phyloP scores from a whole-genome alignment of 805 yeast species.

The Lipomyces spencermartinsiae region DNA sequence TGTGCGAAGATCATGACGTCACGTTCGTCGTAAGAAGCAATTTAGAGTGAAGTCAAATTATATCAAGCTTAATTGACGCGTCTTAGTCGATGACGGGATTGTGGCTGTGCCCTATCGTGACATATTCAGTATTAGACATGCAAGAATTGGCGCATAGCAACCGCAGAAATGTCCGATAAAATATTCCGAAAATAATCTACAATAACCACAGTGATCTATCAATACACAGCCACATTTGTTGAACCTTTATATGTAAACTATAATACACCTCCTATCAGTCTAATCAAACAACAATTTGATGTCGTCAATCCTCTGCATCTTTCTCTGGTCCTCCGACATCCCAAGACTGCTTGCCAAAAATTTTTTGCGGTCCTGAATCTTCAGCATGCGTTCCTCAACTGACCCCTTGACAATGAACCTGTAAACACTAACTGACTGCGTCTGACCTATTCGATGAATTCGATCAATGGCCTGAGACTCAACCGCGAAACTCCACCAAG shows the following conservation, averaged over 20 bases:
- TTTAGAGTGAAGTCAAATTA: no score
- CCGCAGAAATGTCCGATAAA: no score
- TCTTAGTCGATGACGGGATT: no score
- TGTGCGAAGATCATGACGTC: no score
- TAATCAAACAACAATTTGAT: constrained; percentile 46
- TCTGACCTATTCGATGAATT: constrained; percentile 89
- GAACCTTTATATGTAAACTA: not conserved
- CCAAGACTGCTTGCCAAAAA: constrained; percentile 47
- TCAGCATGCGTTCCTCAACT: constrained; percentile 86
- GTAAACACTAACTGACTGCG: constrained; percentile 67
- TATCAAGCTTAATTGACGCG: no score
- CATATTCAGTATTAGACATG: no score
- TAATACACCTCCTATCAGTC: not conserved
- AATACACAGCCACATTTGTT: no score
- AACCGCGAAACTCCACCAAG: constrained; percentile 93
- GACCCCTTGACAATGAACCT: constrained; percentile 83
- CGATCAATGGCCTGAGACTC: constrained; percentile 53
- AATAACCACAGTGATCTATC: no score
- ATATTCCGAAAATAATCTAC: no score
- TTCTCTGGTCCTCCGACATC: constrained; percentile 47
- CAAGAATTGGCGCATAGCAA: no score
- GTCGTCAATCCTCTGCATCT: constrained; percentile 47
- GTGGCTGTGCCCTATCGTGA: no score
- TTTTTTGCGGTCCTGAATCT: constrained; percentile 80
- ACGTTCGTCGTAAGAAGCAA: no score